A percentile compares a stretch with the other conserved stretches of the same genome.
Evolutionary conservation across 2,329 filamentous ascomycete species (phyloP).

Genomic region (Monosporascus sp.): DNA sequence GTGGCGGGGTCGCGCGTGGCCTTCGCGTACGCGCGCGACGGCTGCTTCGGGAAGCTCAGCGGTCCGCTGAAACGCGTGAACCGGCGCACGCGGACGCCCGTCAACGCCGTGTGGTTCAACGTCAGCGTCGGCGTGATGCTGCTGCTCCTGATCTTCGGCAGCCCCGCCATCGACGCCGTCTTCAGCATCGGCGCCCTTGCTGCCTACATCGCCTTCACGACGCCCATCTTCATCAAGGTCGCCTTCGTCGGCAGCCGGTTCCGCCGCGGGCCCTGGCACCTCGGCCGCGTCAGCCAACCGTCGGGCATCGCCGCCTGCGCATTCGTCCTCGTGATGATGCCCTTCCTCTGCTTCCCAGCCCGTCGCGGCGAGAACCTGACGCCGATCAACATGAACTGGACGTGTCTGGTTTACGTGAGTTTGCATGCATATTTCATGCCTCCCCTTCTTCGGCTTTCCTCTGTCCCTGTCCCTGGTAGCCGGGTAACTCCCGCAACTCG

Average conservation of each 20-base stretch:
- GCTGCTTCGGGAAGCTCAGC: conserved; percentile 57
- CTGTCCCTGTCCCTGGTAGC: background rate
- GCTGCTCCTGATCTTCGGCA: conserved; percentile 60
- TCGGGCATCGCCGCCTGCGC: conserved; percentile 51
- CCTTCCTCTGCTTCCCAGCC: conserved; percentile 61
- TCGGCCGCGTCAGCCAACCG: conserved; percentile 53
- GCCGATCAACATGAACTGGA: conserved; percentile 59
- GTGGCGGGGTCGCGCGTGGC: conserved; percentile 60
- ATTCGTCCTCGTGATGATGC: conserved; percentile 63
- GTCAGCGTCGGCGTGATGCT: conserved; percentile 52
- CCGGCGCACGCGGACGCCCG: conserved; percentile 55
- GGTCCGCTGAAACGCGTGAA: conserved; percentile 57
- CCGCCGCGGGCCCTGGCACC: conserved; percentile 62
- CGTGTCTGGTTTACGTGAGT: conserved; percentile 50
- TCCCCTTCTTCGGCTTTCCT: background rate
- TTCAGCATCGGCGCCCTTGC: conserved; percentile 67
- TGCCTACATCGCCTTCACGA: conserved; percentile 58
- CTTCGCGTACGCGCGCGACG: conserved; percentile 69
- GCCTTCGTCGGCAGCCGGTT: conserved; percentile 59
- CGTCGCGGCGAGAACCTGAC: conserved; percentile 50
- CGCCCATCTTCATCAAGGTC: conserved; percentile 53
- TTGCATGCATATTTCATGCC: background rate
- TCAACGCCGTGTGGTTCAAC: conserved; percentile 68
- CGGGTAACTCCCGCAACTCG: background rate
- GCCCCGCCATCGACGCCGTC: conserved; percentile 58